Conservation (phyloP, 345 rosid genomes). For the Camelina sativa region DNA sequence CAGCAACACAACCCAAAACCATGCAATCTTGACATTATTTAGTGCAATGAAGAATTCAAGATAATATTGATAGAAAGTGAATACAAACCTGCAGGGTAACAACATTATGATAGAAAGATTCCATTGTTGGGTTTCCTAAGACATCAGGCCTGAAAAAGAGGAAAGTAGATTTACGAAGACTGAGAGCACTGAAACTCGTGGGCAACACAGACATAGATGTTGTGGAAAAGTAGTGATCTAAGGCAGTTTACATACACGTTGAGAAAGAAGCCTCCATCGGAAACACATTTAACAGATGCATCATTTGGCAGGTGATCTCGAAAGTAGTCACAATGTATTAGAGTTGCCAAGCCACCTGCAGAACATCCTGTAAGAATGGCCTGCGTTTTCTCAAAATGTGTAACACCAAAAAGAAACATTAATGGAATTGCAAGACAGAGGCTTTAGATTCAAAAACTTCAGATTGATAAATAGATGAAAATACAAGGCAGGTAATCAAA, state of each 20-base stretch:
- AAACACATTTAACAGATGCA: constrained; percentile 86
- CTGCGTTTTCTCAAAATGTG: constrained; percentile 47
- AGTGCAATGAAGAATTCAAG: neutral
- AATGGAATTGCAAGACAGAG: neutral
- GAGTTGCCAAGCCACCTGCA: constrained; percentile 92
- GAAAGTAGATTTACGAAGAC: neutral
- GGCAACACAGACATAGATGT: neutral
- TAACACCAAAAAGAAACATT: neutral
- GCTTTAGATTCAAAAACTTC: neutral
- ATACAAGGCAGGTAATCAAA: constrained; percentile 4
- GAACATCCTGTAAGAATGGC: constrained; percentile 96
- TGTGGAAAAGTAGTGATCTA: neutral
- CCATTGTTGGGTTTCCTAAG: constrained; percentile 61
- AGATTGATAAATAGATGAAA: neutral
- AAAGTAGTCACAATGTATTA: constrained; percentile 85
- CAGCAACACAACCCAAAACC: constrained; percentile 12
- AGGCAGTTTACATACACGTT: constrained; percentile 62
- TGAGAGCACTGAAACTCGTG: no score
- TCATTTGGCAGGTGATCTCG: constrained; percentile 64
- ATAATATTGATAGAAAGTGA: constrained; percentile 28
- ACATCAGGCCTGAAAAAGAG: constrained; percentile 70
- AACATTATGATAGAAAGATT: constrained; percentile 64
- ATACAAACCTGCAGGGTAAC: constrained; percentile 65
- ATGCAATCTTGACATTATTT: neutral
- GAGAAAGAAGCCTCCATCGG: constrained; percentile 86